Evolutionary conservation across 2,329 filamentous ascomycete species (phyloP), one percentile per base, ranked within the genome.

Genomic region (Ceratocystis eucalypticola): DNA sequence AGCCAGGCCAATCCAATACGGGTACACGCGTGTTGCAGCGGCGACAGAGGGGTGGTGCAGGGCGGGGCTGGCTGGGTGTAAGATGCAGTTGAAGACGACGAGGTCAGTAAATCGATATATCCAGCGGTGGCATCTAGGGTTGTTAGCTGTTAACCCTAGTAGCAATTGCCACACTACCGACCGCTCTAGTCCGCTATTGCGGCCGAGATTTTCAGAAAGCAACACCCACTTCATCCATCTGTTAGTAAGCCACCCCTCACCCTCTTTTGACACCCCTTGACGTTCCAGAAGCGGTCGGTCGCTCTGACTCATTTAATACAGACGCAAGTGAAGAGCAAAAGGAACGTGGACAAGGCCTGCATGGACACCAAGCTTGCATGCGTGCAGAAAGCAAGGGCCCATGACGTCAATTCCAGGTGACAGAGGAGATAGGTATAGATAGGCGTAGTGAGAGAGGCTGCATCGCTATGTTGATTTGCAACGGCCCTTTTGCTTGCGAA

Each of bases 301-400:
- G 53, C 53, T 57, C 53, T 57, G 53, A 57, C 53, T 57, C 53
- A 57, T 57, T 30, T 4, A 41, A 8, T 30, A 5, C 53, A 10
- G 28, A 57, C 15, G 12, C 53, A 57, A 15, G 25, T 30, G 25
- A 57, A 33, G 53, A 28, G 22, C 17, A 17, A 28, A 17, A 57
- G 53, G 25, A 57, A 57, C 53, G 28, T 57, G 28, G 53, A 12
- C 22, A 28, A 57, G 46, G 53, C 25, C 25, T 57, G 22, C 25
- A 57, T 57, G 2, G 53, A 57, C 53, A 57, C 53, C 53, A 57
- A 33, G 53, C 53, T 17, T 57, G 53, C 53, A 57, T 28, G 25
- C 25, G n/a, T 57, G 25, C 53, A n/a, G 22, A 57, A 57, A 57
- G 53, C 53, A 57, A 57, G 53, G 53, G 20, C 53, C 53, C 22